These are phyloP conservation scores for Pythium sukuiense DNA, from an alignment of 352 stramenopile species.

Conservation along the genomic window DNA sequence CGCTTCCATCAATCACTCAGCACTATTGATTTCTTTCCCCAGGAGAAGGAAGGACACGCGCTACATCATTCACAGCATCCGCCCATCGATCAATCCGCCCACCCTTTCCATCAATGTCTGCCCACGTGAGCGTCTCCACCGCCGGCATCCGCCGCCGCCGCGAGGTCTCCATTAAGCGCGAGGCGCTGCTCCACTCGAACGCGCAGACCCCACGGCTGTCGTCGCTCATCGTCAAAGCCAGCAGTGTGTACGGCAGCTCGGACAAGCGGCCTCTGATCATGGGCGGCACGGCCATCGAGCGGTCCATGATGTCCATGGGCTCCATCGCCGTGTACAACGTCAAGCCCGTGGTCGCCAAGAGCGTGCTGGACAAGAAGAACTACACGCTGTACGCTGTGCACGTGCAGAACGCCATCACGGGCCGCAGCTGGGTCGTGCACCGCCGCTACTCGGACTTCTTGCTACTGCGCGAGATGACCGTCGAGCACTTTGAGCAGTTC, in stretches of 20 bases:
- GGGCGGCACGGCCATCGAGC: slow-evolving; percentile 32
- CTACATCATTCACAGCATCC: background rate
- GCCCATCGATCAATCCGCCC: background rate
- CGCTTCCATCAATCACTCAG: background rate
- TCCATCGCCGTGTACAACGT: slow-evolving; percentile 39
- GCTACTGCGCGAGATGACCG: slow-evolving; percentile 26
- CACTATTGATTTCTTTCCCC: background rate
- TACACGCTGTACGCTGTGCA: slow-evolving; percentile 39
- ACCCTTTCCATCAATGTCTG: slow-evolving; percentile 4
- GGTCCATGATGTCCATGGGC: slow-evolving; percentile 34
- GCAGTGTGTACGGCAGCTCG: slow-evolving; percentile 24
- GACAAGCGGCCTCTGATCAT: slow-evolving; percentile 31
- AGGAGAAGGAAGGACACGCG: too few relatives aligned
- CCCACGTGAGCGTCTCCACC: slow-evolving; percentile 9
- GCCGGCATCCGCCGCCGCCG: slow-evolving; percentile 4
- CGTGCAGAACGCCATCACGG: slow-evolving; percentile 42
- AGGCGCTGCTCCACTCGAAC: background rate
- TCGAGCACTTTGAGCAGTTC: slow-evolving; percentile 33
- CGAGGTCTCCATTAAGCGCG: slow-evolving; percentile 6
- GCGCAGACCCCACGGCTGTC: slow-evolving; percentile 11
- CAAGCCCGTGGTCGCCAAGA: slow-evolving; percentile 29
- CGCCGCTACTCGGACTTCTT: slow-evolving; percentile 43
- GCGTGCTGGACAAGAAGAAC: slow-evolving; percentile 19
- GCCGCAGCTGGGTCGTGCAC: slow-evolving; percentile 39
- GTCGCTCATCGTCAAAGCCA: slow-evolving; percentile 24